A percentile compares a stretch with the other conserved stretches of the same genome.
phyloP scores from a whole-genome alignment of 306 rosid genomes.

The cucumber (Cucumis sativus) region DNA sequence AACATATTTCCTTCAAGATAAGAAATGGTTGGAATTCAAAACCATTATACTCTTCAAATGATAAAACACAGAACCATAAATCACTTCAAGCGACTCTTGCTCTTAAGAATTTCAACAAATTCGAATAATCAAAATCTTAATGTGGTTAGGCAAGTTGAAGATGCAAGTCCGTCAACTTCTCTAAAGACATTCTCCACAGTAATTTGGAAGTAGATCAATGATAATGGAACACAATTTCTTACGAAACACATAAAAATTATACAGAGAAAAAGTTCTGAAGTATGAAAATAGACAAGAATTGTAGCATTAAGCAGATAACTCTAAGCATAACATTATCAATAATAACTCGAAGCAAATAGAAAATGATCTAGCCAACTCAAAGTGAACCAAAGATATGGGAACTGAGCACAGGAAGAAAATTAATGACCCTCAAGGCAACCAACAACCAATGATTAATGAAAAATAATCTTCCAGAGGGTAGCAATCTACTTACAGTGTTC shows the following conservation, averaged over 20 bases:
- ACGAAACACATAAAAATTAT: not conserved
- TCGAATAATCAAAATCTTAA: not conserved
- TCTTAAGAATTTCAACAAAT: slow-evolving; percentile 7
- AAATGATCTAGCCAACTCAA: not conserved
- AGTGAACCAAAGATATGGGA: not conserved
- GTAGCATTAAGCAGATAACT: not conserved
- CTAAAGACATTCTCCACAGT: not conserved
- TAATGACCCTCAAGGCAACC: not conserved
- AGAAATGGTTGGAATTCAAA: not conserved
- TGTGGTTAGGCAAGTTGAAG: not conserved
- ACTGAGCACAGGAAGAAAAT: not conserved
- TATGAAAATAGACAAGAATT: not conserved
- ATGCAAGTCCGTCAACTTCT: not conserved
- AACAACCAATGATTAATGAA: not conserved
- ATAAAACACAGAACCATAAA: not conserved
- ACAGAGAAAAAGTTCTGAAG: not conserved
- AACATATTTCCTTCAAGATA: not conserved
- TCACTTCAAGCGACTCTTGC: not conserved
- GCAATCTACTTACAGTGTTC: slow-evolving; percentile 51
- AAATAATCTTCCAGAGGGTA: not conserved
- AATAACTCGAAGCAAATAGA: not conserved
- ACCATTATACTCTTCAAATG: not conserved
- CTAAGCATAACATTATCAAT: not conserved
- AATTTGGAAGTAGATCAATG: not conserved
- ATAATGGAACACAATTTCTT: not conserved